Evolutionary conservation across 371 early-diverging fungal species (phyloP), one percentile per base, ranked within the genome.

Genomic region (Lichtheimia hyalospora): DNA sequence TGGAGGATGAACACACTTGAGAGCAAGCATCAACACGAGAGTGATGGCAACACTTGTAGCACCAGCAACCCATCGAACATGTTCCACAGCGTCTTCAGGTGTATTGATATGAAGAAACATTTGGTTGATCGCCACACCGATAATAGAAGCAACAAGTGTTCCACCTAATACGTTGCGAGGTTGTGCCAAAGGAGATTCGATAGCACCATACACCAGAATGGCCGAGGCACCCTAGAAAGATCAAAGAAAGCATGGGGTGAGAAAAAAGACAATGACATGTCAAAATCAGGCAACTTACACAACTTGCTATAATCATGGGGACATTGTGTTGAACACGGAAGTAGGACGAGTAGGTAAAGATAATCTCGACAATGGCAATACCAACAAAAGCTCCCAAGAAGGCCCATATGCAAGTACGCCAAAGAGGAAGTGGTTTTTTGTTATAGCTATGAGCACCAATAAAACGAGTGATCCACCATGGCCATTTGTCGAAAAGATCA

Each of bases 1-100:
- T 5, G 92, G 92, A 13, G 92, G 92, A 51, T 92, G 91, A 6
- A 89, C 81, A 0, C 86, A 88, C 40, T 82, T 82, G 0, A 87
- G 85, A 21, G 88, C 52, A 44, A 88, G 89, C 90, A 90, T 92
- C 2, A 78, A 24, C 0, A 76, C 59, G 21, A 90, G 68, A 0
- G 91, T 66, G n/a, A 86, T n/a, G 0, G 90, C 82, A 53, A 92
- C 89, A 3, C 89, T 75, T 12, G 89, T 75, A 3, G 89, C 79
- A 8, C 85, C 86, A 7, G 82, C 80, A 28, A 91, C 77, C 90
- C 91, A 91, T 10, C 74, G 75, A 5, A 88, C 77, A 5, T 65
- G 70, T 2, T 52, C 65, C n/a, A 46, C 20, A 41, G 71, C 72
- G 1, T 49, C 55, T 3, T 55, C 61, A n/a, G 72, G 62, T 20